These are phyloP conservation scores for Maudiozyma bulderi DNA, from an alignment of 805 yeast species.

Conservation along the genomic window DNA sequence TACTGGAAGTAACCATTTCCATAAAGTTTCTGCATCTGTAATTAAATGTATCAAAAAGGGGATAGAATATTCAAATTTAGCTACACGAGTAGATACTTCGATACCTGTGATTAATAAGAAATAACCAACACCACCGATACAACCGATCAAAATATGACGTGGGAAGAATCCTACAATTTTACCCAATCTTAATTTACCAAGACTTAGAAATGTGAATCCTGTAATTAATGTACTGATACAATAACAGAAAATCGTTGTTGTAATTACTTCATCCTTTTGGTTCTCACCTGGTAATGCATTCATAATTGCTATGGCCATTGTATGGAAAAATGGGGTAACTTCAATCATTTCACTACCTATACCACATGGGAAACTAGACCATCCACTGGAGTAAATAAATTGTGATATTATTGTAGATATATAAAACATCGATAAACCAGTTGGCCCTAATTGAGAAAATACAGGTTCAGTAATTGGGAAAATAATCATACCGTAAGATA, in stretches of 20 bases:
- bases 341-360: conserved; percentile 98
- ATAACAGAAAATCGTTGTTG: conserved; percentile 82
- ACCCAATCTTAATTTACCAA: conserved; percentile 78
- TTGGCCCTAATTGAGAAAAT: conserved; percentile 71
- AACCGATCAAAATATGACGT: conserved; percentile 89
- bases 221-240: conserved; percentile 79
- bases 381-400: conserved; percentile 79
- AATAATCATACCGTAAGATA: conserved; percentile 95
- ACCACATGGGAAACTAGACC: conserved; percentile 82
- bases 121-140: conserved; percentile 97
- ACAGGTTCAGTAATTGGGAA: conserved; percentile 81
- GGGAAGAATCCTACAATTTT: conserved; percentile 91
- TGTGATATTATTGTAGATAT: conserved; percentile 87
- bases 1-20: conserved; percentile 67
- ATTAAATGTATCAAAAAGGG: conserved; percentile 42
- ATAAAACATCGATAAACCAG: conserved; percentile 91
- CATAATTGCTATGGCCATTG: conserved; percentile 76
- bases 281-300: conserved; percentile 32
- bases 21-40: conserved; percentile 32
- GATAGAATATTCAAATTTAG: conserved; percentile 55
- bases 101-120: conserved; percentile 83
- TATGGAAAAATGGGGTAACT: conserved; percentile 95
- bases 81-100: conserved; percentile 78
- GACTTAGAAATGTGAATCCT: conserved; percentile 63
- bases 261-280: conserved; percentile 54